Base-by-base conservation (phyloP, 2,329 filamentous ascomycete species). In the Dothidotthia symphoricarpi region DNA sequence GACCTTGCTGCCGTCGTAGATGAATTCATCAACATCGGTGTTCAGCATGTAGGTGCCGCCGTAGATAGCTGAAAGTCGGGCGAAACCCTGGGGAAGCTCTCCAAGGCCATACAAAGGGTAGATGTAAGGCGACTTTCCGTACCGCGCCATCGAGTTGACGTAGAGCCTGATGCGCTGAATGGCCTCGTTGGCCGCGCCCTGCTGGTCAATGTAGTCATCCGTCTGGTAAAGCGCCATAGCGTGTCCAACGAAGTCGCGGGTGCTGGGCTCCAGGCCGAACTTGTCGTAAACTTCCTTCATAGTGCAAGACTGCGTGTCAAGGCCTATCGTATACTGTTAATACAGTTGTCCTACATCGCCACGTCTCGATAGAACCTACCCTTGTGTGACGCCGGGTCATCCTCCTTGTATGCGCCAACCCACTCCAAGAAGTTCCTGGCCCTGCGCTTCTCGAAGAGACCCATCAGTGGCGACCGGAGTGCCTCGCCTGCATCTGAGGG, bases 201-300 rank as follows among this genome's bases (percentile, higher is more conserved):
- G 72, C 49, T 77, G 69, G 52, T 77, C 81, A 63, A 95, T 83
- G 73, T 98, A 96, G 44, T 85, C 82, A 66, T 97, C 91, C 42
- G 86, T 89, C 39, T 86, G 82, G 75, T 90, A 97, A 33, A 98
- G 82, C 43, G 93, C 93, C 93, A 98, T 98, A 59, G 91, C 88
- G 71, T 98, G 93, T 51, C 93, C 93, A 59, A 97, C 86, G 67
- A 98, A 98, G 72, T 98, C 93, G 59, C 87, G 84, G 54, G 93
- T 98, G 42, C 81, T 78, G 15, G 84, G 64, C 74, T 98, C 93
- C 46, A 98, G 85, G 41, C 89, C 86, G 58, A 95, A 98, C 70
- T 97, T 96, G 74, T 97, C 90, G 64, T 94, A 98, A 25, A 98
- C 86, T n/a, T 96, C 91, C 77, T 88, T 94, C 90, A 97, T 95